A percentile compares a stretch with the other conserved stretches of the same genome.
Evolutionary conservation across 176 grass and related monocot genomes (phyloP).

Genomic region (Raddia distichophylla): DNA sequence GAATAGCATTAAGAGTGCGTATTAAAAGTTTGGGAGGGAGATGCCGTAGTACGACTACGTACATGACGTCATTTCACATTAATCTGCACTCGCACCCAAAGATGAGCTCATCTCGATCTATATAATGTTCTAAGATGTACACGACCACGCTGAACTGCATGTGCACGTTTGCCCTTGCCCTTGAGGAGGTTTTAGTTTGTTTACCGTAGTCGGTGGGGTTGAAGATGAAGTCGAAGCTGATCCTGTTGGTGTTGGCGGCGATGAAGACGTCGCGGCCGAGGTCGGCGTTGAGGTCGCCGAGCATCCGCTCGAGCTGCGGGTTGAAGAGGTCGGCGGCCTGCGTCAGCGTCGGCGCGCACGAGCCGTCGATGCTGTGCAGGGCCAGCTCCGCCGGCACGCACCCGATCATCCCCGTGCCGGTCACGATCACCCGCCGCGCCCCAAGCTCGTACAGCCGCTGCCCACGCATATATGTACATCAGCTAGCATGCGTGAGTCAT

Average conservation of each 20-base stretch:
- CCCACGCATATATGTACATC: not conserved
- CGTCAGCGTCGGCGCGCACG: slow-evolving; percentile 69
- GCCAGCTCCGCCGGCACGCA: slow-evolving; percentile 92
- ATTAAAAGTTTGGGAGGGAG: too few species aligned
- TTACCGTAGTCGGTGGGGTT: slow-evolving; percentile 81
- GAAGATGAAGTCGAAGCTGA: slow-evolving; percentile 78
- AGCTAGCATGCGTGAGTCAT: too few species aligned
- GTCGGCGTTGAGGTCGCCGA: slow-evolving; percentile 56
- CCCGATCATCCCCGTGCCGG: slow-evolving; percentile 90
- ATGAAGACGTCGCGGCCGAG: slow-evolving; percentile 64
- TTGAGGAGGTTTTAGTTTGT: too few species aligned
- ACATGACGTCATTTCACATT: too few species aligned
- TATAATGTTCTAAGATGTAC: too few species aligned
- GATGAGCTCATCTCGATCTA: too few species aligned
- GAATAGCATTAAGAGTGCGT: too few species aligned
- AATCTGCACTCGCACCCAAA: too few species aligned
- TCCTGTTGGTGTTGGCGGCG: slow-evolving; percentile 69
- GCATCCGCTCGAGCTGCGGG: slow-evolving; percentile 62
- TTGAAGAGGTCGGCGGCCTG: slow-evolving; percentile 82
- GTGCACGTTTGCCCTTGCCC: too few species aligned
- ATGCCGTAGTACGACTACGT: too few species aligned
- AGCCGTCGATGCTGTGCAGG: slow-evolving; percentile 62
- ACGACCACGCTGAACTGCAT: too few species aligned
- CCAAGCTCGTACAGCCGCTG: slow-evolving; percentile 82
- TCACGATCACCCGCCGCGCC: slow-evolving; percentile 72